Base-by-base conservation (phyloP, 345 rosid species). In the Aquilaria sinensis region DNA sequence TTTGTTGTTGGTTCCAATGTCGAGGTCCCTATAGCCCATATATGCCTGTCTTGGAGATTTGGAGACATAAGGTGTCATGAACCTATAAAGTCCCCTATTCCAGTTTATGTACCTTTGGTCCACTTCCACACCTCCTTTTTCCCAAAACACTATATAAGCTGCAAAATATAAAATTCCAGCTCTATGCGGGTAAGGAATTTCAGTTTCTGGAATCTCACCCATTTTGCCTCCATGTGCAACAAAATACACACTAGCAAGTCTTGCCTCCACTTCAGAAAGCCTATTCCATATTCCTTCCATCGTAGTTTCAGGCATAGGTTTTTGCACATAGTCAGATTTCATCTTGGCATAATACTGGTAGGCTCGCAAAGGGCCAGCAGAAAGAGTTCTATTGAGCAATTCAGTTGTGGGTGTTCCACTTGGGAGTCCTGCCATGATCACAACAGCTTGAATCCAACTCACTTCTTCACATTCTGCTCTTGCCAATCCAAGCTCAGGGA, bases 21-120 rank as follows among this genome's bases (percentile, higher is more conserved):
- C 92, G 58, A 88, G 72, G 67, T 90, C 95, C 32, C 95, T 87
- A 49, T 87, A 87, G 54, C 76, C 80, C 2, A 87, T 47, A 51
- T 72, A 89, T n/a, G 95, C 83, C 9, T 65, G 72, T 55, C 96
- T 83, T 2, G 92, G 96, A 3, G 77, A 73, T 62, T 81, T 83
- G 1, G 84, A 74, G 45, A 78, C 85, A 30, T 52, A 83, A 56
- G 73, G 74, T 14, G 81, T 78, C 73, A 67, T 80, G 47, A 16
- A 75, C 9, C 66, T 63, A 56, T 81, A 60, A 1, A 84, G 58
- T 58, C 63, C 52, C 47, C 76, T 81, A 12, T 72, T 72, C 76
- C 61, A 49, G 8, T 33, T 60, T 32, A 80, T 29, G 61, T 73
- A 67, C 56, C 37, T 51, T 31, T 51, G 16, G 6, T 65, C 70